A percentile compares a stretch with the other conserved stretches of the same genome.
Evolutionary conservation across 768 basidiomycete genomes (phyloP).

Genomic region (Terana coerulea): DNA sequence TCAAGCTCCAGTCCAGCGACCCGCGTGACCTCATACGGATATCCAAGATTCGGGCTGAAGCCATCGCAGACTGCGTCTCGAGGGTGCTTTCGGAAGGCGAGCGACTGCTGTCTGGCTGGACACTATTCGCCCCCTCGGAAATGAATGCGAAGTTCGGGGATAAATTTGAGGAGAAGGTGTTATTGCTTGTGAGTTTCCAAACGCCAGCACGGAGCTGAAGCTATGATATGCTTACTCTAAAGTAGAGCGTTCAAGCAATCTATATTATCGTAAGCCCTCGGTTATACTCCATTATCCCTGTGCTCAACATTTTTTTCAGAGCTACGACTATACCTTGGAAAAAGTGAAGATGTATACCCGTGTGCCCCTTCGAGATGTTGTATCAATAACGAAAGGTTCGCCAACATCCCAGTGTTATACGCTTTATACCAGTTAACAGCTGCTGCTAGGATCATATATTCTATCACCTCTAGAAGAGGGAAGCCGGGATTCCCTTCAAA

Average conservation of each 20-base stretch:
- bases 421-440: not conserved
- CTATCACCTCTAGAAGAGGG: constrained; percentile 91
- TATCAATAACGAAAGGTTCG: constrained; percentile 73
- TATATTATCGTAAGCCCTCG: constrained; percentile 68
- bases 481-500: constrained; percentile 82
- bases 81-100: constrained; percentile 41
- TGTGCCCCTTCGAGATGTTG: constrained; percentile 80
- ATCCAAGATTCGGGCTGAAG: constrained; percentile 86
- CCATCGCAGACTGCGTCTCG: constrained; percentile 84
- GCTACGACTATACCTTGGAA: constrained; percentile 89
- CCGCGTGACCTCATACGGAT: constrained; percentile 85
- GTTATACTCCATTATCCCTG: not conserved
- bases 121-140: constrained; percentile 80
- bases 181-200: constrained; percentile 67
- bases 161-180: constrained; percentile 91
- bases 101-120: constrained; percentile 82
- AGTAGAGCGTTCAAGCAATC: constrained; percentile 45
- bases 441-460: constrained; percentile 80
- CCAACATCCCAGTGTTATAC: not conserved
- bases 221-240: too few relatives aligned
- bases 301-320: constrained; percentile 42
- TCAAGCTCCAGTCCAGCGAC: constrained; percentile 87
- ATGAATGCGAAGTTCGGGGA: constrained; percentile 68
- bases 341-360: constrained; percentile 90
- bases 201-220: not conserved